Evolutionary conservation across 805 yeast genomes (phyloP), one percentile per base, ranked within the genome.

Genomic region (Blastobotrys chiropterorum): DNA sequence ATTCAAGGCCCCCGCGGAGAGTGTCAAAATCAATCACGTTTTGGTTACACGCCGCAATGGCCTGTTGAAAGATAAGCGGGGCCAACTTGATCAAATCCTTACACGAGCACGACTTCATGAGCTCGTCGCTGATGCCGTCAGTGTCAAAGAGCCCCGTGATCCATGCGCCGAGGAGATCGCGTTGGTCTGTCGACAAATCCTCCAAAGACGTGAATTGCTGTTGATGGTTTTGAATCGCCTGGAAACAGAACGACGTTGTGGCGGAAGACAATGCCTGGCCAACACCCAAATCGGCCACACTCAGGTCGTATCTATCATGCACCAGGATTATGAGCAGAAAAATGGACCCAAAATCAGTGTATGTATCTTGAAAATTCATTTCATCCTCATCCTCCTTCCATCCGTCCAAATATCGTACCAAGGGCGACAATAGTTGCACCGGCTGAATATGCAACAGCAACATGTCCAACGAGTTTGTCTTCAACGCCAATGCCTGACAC

Each of bases 121-220:
- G 68, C 44, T 86, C 90, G 67, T 92, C 97, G 0, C 95, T 83
- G 38, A 90, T 80, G 2, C 97, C 96, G 39, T 83, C 84, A 31
- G 86, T 77, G 55, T 88, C 90, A 67, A 86, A 90, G 41, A 92
- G 67, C 1, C 94, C 90, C 22, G 77, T 70, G 45, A 86, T 78
- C 98, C 98, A 92, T 20, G 80, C 85, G 44, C 80, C 78, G 15
- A 83, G 67, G 4, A 66, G 58, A 3, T 61, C 65, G 17, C 59
- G 57, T 21, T 62, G 63, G 3, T 62, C 63, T 3, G 56, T 59
- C 5, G 56, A 43, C 38, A 61, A 51, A 15, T 57, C 57, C 15
- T 56, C 56, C 13, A 51, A 26, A 38, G 48, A 45, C n/a, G 34
- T 21, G 4, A 44, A 21, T 14, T 43, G 34, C 39, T 7, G 30